Evolutionary conservation across 129 eudicot genomes (phyloP), one percentile per base, ranked within the genome.

Genomic region (Artemisia tridentata): DNA sequence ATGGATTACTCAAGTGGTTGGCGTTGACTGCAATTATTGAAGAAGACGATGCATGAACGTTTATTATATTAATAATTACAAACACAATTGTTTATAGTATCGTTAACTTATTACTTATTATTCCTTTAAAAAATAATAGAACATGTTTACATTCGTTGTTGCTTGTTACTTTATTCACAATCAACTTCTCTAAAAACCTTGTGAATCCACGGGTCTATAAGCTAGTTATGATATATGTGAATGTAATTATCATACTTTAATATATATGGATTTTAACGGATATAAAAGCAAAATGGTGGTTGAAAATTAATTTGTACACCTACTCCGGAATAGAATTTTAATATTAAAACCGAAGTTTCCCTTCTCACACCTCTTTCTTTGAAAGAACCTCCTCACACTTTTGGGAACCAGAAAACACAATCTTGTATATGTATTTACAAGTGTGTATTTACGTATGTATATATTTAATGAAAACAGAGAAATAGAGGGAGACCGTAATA

Each of bases 301-400:
- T 69, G 72, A 17, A 61, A 6, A 69, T 55, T 59, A 73, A 67
- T 52, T 67, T 61, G 83, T 17, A 13, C 71, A 72, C 66, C 81
- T 75, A 80, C 84, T 23, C 9, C 27, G n/a, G 47, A 57, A 64
- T 52, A 70, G 55, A 69, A 64, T 65, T 62, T 51, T 21, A 21
- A 7, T 69, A 46, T 75, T 52, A 65, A 27, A 41, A 68, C 67
- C 59, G 60, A 71, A 51, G 15, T 47, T 15, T 10, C 21, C 7
- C n/a, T 12, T 49, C 31, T 6, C 7, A 5, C 3, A 15, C 5
- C 1, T 51, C 0, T 21, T 21, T 21, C 23, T 21, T 21, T 21
- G 0, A 21, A 21, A 0, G 1, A 51, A 0, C 56, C 13, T 51
- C 16, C 9, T 51, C 7, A 11, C 18, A 3, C 10, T 56, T 54